Percentiles rank a stretch among this genome's conserved stretches.
Conservation (phyloP, 1,284 basidiomycete species). For the Hypsizygus ulmarius region DNA sequence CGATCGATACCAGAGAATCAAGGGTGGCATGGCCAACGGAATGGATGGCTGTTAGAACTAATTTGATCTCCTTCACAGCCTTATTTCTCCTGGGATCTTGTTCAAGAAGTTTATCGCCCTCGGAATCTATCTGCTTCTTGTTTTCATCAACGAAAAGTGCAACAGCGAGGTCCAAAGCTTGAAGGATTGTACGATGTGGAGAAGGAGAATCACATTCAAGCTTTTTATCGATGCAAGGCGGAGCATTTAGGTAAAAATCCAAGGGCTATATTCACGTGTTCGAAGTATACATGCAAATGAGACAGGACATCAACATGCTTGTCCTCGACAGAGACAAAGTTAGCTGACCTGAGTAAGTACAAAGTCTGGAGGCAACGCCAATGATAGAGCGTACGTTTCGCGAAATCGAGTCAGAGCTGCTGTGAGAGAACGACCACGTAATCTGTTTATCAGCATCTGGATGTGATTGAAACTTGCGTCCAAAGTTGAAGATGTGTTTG, state of each 20-base stretch:
- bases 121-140: background rate
- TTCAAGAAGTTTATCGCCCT: constrained; percentile 2
- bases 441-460: constrained; percentile 20
- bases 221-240: constrained; percentile 19
- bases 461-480: constrained; percentile 1
- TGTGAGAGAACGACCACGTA: constrained; percentile 18
- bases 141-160: constrained; percentile 27
- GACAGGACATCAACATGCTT: constrained; percentile 21
- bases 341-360: constrained; percentile 41
- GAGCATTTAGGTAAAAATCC: constrained; percentile 31
- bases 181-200: constrained; percentile 25
- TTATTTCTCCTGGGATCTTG: constrained; percentile 8
- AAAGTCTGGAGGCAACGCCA: constrained; percentile 33
- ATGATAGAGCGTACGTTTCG: constrained; percentile 22
- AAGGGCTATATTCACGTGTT: constrained; percentile 33
- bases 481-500: constrained; percentile 2
- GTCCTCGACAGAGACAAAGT: constrained; percentile 17
- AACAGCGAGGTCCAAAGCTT: constrained; percentile 29
- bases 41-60: constrained; percentile 12
- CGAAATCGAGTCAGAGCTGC: constrained; percentile 24
- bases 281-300: constrained; percentile 19
- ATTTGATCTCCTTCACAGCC: constrained; percentile 10
- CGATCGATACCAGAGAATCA: background rate
- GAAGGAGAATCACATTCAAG: constrained; percentile 14
- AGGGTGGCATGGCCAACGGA: constrained; percentile 6